Percentiles rank a stretch among this genome's conserved stretches.
Evolutionary conservation across 192 early-diverging fungal genomes (phyloP).

Genomic region (Linnemannia schmuckeri): DNA sequence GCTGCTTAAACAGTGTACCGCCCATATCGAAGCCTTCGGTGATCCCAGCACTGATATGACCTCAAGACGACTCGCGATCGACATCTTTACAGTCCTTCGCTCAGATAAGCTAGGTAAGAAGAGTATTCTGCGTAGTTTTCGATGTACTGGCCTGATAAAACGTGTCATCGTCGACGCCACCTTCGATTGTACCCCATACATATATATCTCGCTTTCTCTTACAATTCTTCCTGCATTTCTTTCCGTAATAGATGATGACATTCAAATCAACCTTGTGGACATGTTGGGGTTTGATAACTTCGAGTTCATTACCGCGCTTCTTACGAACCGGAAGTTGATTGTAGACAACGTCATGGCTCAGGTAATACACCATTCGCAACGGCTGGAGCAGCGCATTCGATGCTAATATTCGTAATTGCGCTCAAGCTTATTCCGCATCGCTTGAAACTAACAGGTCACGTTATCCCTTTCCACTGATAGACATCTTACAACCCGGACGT

Average conservation of each 20-base stretch:
- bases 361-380: conserved; percentile 30
- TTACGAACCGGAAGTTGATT: conserved; percentile 69
- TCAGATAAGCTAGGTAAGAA: conserved; percentile 64
- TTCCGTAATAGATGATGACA: conserved; percentile 62
- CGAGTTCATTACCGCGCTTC: conserved; percentile 73
- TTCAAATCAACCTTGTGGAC: conserved; percentile 78
- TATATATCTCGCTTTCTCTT: neutral
- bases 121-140: neutral
- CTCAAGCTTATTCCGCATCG: neutral
- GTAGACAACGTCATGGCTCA: conserved; percentile 72
- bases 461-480: conserved; percentile 12
- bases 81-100: conserved; percentile 79
- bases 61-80: conserved; percentile 70
- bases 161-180: neutral
- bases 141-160: neutral
- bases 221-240: neutral
- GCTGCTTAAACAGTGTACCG: conserved; percentile 64
- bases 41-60: conserved; percentile 60
- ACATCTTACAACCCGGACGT: conserved; percentile 40
- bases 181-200: too few relatives aligned
- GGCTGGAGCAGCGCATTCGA: too few relatives aligned
- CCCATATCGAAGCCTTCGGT: conserved; percentile 58
- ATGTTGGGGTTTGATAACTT: conserved; percentile 81
- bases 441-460: neutral
- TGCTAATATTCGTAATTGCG: neutral